Base-by-base conservation (phyloP, 176 grass and related monocot species). In the Oryza meridionalis region DNA sequence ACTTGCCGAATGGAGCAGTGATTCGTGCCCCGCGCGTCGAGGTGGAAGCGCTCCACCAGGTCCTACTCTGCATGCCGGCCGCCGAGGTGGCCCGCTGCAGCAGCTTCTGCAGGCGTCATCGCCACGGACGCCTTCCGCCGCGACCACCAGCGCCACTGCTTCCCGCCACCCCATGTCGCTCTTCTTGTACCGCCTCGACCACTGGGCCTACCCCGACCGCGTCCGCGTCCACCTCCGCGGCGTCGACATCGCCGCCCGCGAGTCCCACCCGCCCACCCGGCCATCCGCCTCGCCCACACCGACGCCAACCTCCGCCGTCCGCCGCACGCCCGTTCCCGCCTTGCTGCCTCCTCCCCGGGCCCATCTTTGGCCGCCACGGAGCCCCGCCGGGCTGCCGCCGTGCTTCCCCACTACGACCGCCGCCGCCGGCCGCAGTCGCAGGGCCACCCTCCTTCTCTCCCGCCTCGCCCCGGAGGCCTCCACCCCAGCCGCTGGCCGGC, bases 181-280 rank as follows among this genome's bases (percentile, higher is more conserved):
- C 70, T 67, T 84, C 81, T 38, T 26, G 61, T 75, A 49, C 77
- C 63, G 63, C 42, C 16, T 47, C 14, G 38, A 67, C 55, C 31
- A 72, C 79, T 35, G 4, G 33, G 33, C 33, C 33, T 35, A 66
- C 43, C 63, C 16, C 63, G 16, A 33, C 43, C 61, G 12, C 25
- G 15, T 79, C 76, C 24, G 76, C 40, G 25, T 79, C 77, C 2
- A 67, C 71, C 81, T 84, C 61, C 71, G 43, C 43, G 19, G 12
- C 43, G 71, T 49, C 42, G 71, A 83, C 81, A 49, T 75, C 70
- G 19, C 12, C 42, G 19, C 13, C 12, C 61, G 81, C 29, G 71
- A 3, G 43, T 19, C 27, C 27, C 27, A 29, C 27, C 27, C 27
- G 27, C 81, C 19, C 21, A 2, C 2, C 25, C 26, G 21, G 27